Conservation (phyloP, 768 basidiomycete genomes). For the Hygrophoropsis aurantiaca region DNA sequence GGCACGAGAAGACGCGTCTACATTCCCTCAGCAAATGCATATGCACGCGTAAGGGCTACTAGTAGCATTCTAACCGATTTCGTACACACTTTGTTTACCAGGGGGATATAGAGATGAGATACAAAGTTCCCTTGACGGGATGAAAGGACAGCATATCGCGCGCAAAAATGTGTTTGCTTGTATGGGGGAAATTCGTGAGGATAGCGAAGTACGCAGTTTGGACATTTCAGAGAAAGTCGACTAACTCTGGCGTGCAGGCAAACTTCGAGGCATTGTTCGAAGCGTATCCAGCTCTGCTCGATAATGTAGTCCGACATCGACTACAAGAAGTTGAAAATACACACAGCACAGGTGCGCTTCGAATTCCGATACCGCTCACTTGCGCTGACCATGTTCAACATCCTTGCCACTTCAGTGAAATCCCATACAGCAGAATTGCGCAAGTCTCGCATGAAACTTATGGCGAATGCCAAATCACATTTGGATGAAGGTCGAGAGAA, state of each 20-base stretch:
- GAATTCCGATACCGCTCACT: background rate
- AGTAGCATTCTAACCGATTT: too few species aligned
- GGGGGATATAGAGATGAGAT: too few species aligned
- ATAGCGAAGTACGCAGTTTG: background rate
- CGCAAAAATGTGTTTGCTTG: background rate
- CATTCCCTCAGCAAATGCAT: conserved; percentile 17
- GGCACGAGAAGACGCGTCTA: conserved; percentile 10
- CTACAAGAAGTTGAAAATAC: conserved; percentile 29
- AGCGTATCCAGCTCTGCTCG: conserved; percentile 22
- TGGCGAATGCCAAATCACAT: conserved; percentile 30
- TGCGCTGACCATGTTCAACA: too few species aligned
- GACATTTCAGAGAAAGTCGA: background rate
- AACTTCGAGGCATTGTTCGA: conserved; percentile 22
- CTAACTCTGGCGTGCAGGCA: conserved; percentile 10
- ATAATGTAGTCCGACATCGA: conserved; percentile 33
- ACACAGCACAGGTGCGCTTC: conserved; percentile 31
- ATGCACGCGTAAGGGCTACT: too few species aligned
- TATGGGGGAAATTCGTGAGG: conserved; percentile 4
- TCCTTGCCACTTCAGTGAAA: conserved; percentile 22
- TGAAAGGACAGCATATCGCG: background rate
- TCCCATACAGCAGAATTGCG: conserved; percentile 29
- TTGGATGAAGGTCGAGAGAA: conserved; percentile 39
- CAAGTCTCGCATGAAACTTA: conserved; percentile 32
- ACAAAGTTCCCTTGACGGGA: too few species aligned
- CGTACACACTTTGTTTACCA: too few species aligned